Evolutionary conservation across 192 early-diverging fungal genomes (phyloP), one percentile per base, ranked within the genome.

Genomic region (Haplosporangium gracile): DNA sequence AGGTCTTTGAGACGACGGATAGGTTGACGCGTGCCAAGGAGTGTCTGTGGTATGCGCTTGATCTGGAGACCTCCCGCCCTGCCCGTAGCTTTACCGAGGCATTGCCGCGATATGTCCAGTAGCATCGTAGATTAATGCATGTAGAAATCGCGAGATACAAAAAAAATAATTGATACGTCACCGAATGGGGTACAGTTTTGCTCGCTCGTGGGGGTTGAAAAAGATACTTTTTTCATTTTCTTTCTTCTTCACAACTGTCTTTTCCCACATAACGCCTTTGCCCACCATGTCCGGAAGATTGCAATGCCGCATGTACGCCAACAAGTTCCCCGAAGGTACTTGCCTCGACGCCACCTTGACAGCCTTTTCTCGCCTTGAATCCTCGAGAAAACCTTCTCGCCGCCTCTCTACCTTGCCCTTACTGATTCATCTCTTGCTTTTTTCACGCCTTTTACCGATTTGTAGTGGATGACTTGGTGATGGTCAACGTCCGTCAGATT

Each of bases 401-500:
- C 16, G 13, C 4, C 15, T 5, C 26, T 16, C 45, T 0, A 16
- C 26, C 0, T 11, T 36, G 32, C 22, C 22, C 0, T 38, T 32
- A 42, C 69, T 70, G 68, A 70, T n/a, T 29, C 42, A 4, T 72
- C 26, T 32, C n/a, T 26, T 11, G 0, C 10, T 26, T 34, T 13
- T 45, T n/a, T 49, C 39, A 5, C 29, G 36, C 36, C 18, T 51
- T 51, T 51, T 1, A 15, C 2, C 20, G 49, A 20, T 18, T 51
- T 22, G 18, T 49, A 72, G 93, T 95, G 34, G 97, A 98, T 68
- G 95, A 97, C 74, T 92, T 97, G 40, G 97, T 99, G 72, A 98
- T 98, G 96, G 98, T 97, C 77, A 98, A 95, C 88, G 97, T 99
- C 79, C 92, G 93, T 43, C 95, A 97, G 86, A 98, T 99, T 80